Evolutionary conservation across 768 basidiomycete genomes (phyloP).

Genomic region (Russula foetens): DNA sequence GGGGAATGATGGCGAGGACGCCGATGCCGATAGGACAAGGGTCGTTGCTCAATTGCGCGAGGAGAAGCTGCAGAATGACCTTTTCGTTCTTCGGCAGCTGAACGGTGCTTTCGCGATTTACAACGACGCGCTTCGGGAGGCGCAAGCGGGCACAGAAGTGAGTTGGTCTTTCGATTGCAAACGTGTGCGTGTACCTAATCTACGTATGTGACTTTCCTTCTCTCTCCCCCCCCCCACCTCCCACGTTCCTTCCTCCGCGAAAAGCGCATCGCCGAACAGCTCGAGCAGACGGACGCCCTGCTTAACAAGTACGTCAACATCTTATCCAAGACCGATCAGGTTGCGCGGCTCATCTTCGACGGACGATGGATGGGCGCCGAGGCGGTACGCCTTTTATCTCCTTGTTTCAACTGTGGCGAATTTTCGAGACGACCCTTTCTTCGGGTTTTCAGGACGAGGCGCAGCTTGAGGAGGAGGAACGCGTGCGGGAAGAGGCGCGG

Average conservation of each 20-base stretch:
- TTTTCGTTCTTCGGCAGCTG: slow-evolving; percentile 63
- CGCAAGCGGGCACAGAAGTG: slow-evolving; percentile 66
- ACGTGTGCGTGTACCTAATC: not conserved
- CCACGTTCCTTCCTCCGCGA: no score
- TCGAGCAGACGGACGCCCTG: slow-evolving; percentile 64
- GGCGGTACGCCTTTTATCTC: slow-evolving; percentile 33
- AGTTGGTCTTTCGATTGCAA: slow-evolving; percentile 18
- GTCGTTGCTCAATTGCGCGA: slow-evolving; percentile 39
- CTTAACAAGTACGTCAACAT: slow-evolving; percentile 69
- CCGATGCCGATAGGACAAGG: slow-evolving; percentile 7
- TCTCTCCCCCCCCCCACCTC: not conserved
- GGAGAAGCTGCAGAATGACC: slow-evolving; percentile 67
- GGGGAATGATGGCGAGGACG: slow-evolving; percentile 22
- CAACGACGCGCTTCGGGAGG: slow-evolving; percentile 56
- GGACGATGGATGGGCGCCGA: slow-evolving; percentile 71
- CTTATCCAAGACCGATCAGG: slow-evolving; percentile 60
- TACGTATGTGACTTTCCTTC: not conserved
- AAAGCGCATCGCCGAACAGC: slow-evolving; percentile 53
- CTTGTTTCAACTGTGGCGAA: no score
- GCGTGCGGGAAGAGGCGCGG: slow-evolving; percentile 33
- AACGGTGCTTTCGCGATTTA: slow-evolving; percentile 62
- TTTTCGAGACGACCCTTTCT: not conserved
- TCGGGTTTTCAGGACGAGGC: slow-evolving; percentile 48
- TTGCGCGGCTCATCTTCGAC: slow-evolving; percentile 63
- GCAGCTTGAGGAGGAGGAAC: slow-evolving; percentile 37